Conservation (phyloP, 495 filamentous ascomycete genomes). For the Aspergillus sparsus region DNA sequence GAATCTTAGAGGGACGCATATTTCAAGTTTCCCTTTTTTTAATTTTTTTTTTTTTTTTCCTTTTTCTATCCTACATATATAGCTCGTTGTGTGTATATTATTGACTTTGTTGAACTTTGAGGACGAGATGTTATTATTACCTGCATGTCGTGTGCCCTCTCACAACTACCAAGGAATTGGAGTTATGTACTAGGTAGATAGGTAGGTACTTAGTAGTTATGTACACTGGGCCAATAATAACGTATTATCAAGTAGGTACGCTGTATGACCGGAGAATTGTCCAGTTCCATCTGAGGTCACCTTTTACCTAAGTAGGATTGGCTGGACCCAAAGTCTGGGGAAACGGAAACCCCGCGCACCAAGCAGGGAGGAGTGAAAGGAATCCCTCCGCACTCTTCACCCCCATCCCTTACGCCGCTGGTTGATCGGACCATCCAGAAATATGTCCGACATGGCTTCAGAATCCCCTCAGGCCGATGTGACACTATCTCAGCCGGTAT, state of each 20-base stretch:
- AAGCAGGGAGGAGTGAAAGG: slow-evolving; percentile 27
- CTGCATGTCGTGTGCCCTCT: neutral
- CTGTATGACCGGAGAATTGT: slow-evolving; percentile 1
- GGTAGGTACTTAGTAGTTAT: neutral
- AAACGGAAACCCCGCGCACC: slow-evolving; percentile 42
- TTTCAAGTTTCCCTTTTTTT: too few relatives aligned
- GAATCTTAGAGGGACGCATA: too few relatives aligned
- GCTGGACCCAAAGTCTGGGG: slow-evolving; percentile 37
- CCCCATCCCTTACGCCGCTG: slow-evolving; percentile 20
- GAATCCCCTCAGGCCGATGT: slow-evolving; percentile 41
- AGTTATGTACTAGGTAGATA: neutral
- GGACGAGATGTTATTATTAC: neutral
- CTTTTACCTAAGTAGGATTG: slow-evolving; percentile 19
- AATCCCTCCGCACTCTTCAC: slow-evolving; percentile 47
- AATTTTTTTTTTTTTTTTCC: too few relatives aligned
- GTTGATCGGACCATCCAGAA: slow-evolving; percentile 12
- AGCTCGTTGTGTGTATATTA: neutral
- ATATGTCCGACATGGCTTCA: slow-evolving; percentile 37
- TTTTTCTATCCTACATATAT: too few relatives aligned
- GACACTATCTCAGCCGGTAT: slow-evolving; percentile 26
- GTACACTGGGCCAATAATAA: neutral
- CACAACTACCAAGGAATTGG: neutral
- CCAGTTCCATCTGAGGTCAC: neutral
- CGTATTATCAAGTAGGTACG: neutral
- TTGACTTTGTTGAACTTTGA: neutral